Conservation (phyloP, 2,329 filamentous ascomycete species). For the Colletotrichum sp. region DNA sequence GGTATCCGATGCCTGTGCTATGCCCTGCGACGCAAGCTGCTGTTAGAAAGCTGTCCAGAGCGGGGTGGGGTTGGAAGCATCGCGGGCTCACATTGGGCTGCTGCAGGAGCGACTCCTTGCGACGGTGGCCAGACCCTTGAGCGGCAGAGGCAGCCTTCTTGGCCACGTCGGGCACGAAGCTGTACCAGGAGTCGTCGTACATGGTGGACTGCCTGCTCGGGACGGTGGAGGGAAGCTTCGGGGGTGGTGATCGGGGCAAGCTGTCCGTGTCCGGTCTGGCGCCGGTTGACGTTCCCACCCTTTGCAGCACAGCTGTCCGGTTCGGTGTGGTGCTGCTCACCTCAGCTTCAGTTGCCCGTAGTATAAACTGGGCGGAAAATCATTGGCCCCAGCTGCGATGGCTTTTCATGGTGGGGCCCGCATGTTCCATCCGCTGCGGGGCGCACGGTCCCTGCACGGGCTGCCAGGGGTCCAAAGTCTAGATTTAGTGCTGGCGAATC, state of each 20-base stretch:
- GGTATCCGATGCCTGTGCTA: slow-evolving; percentile 54
- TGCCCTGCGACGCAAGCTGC: slow-evolving; percentile 45
- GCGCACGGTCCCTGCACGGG: slow-evolving; percentile 8
- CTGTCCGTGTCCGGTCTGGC: slow-evolving; percentile 1
- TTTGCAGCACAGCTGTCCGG: not conserved
- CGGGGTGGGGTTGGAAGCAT: not conserved
- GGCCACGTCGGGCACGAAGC: slow-evolving; percentile 69
- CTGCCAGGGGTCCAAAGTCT: slow-evolving; percentile 14
- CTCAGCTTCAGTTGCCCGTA: not conserved
- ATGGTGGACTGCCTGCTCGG: slow-evolving; percentile 47
- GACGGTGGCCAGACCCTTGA: slow-evolving; percentile 60
- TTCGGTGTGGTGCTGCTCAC: not conserved
- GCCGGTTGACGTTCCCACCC: not conserved
- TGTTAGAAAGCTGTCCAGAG: slow-evolving; percentile 25
- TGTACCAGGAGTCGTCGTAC: slow-evolving; percentile 89
- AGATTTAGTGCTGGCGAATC: slow-evolving; percentile 17
- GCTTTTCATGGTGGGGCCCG: not conserved
- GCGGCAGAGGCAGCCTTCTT: slow-evolving; percentile 50
- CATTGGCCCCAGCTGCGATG: slow-evolving; percentile 13
- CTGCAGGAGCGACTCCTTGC: slow-evolving; percentile 73
- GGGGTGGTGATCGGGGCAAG: not conserved
- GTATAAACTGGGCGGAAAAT: slow-evolving; percentile 16
- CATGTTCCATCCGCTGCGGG: slow-evolving; percentile 7
- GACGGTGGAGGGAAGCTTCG: not conserved
- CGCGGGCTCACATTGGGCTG: slow-evolving; percentile 61